Base-by-base conservation (phyloP, 1,284 basidiomycete genomes). In the Tremellales sp. region DNA sequence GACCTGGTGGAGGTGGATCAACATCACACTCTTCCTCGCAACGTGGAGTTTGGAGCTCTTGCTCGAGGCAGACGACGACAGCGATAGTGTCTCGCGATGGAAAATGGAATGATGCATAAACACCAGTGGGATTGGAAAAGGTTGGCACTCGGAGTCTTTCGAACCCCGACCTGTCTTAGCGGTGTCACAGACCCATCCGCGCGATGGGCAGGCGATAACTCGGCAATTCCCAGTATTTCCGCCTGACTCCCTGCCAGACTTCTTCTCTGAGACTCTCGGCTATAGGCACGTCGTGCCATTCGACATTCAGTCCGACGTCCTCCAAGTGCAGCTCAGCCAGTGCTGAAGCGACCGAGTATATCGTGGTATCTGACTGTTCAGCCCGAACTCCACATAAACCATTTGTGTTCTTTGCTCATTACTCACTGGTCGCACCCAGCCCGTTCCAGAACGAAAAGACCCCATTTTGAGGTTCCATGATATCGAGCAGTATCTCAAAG, bases 361-460 rank as follows among this genome's bases (percentile, higher is more conserved):
- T 89, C 5, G 86, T 77, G 0, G 84, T 78, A 73, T 91, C 89
- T 92, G 65, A n/a, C n/a, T 17, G 21, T 2, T 40, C 21, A 46
- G 15, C 29, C 21, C 27, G 19, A 44, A n/a, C 22, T 21, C 21
- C 23, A 35, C 10, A 19, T 15, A 27, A n/a, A n/a, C n/a, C n/a
- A n/a, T n/a, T n/a, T n/a, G n/a, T n/a, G n/a, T n/a, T n/a, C n/a
- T n/a, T n/a, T n/a, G n/a, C n/a, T n/a, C n/a, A n/a, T 40, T 15
- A 76, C 76, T 54, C 66, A 89, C 92, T 93, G 8, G 92, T 97
- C 21, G 91, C 94, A 15, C 89, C 96, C 1, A 98, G 80, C 4
- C 94, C 94, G 68, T 98, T 91, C 81, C 97, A 98, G 76, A 97
- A 98, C 51, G 90, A 87, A 70, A 94, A 90, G n/a, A 84, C 77